phyloP scores from a whole-genome alignment of 768 basidiomycete genomes.

The Leccinum imitatum region DNA sequence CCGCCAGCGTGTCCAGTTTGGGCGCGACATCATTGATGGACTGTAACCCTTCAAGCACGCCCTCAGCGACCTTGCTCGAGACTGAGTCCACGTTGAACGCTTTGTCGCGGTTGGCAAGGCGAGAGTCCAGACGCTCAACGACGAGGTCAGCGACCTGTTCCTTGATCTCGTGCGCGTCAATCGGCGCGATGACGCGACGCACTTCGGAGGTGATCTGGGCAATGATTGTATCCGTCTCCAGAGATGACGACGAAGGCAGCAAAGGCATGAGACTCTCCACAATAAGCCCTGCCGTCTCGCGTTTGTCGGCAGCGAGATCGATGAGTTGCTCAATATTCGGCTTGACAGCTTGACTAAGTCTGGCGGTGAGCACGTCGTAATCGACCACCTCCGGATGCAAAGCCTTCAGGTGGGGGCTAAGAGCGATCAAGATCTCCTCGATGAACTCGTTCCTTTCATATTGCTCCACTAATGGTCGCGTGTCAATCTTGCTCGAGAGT shows the following conservation, averaged over 20 bases:
- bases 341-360: constrained; percentile 82
- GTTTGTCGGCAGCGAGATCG: constrained; percentile 84
- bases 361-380: constrained; percentile 72
- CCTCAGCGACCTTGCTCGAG: constrained; percentile 53
- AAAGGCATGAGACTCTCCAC: constrained; percentile 70
- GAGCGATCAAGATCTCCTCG: constrained; percentile 54
- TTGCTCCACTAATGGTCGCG: constrained; percentile 38
- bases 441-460: constrained; percentile 59
- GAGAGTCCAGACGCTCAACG: constrained; percentile 80
- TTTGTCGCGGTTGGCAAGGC: constrained; percentile 78
- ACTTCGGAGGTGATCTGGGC: constrained; percentile 67
- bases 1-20: constrained; percentile 42
- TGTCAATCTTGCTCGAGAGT: constrained; percentile 35
- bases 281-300: constrained; percentile 82
- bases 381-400: constrained; percentile 69
- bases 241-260: constrained; percentile 44
- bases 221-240: constrained; percentile 58
- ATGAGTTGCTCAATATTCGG: constrained; percentile 88
- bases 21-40: constrained; percentile 40
- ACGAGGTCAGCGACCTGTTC: constrained; percentile 89
- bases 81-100: constrained; percentile 63
- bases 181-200: constrained; percentile 65
- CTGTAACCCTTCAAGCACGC: constrained; percentile 45
- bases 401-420: constrained; percentile 61
- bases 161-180: constrained; percentile 85